Percentiles rank a stretch among this genome's conserved stretches.
phyloP scores from a whole-genome alignment of 352 stramenopile species.

The Phytophthora sojae region DNA sequence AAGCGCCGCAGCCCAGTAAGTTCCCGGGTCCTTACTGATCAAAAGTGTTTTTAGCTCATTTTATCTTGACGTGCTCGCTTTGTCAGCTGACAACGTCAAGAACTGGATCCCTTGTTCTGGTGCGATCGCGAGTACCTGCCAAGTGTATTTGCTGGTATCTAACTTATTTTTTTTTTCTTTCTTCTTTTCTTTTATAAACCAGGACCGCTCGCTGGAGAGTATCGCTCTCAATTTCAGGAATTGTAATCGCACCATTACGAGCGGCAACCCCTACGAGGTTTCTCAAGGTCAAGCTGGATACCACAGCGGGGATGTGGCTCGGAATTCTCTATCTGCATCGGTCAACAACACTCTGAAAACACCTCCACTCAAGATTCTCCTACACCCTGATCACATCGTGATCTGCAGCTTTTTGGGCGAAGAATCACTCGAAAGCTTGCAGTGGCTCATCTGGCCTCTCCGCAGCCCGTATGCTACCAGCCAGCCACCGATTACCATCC shows the following conservation, averaged over 20 bases:
- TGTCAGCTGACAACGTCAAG: conserved; percentile 40
- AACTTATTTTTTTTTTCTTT: conserved; percentile 1
- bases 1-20: conserved; percentile 41
- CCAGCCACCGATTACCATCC: conserved; percentile 82
- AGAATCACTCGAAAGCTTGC: conserved; percentile 73
- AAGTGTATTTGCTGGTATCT: not conserved
- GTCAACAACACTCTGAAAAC: conserved; percentile 43
- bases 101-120: conserved; percentile 61
- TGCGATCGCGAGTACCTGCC: conserved; percentile 15
- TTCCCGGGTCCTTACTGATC: not conserved
- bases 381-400: conserved; percentile 77
- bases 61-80: conserved; percentile 7
- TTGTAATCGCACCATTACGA: conserved; percentile 41
- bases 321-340: conserved; percentile 20
- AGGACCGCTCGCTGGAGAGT: conserved; percentile 72
- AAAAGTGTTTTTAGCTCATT: not conserved
- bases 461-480: conserved; percentile 53
- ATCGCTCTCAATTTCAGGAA: conserved; percentile 58
- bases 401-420: conserved; percentile 88
- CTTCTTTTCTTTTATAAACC: not conserved
- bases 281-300: conserved; percentile 37
- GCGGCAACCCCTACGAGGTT: conserved; percentile 58
- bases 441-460: conserved; percentile 82
- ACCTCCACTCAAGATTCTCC: conserved; percentile 64
- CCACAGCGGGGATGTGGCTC: conserved; percentile 19